Evolutionary conservation across 2,329 filamentous ascomycete genomes (phyloP), one percentile per base, ranked within the genome.

Genomic region (Kalaharituber pfeilii): DNA sequence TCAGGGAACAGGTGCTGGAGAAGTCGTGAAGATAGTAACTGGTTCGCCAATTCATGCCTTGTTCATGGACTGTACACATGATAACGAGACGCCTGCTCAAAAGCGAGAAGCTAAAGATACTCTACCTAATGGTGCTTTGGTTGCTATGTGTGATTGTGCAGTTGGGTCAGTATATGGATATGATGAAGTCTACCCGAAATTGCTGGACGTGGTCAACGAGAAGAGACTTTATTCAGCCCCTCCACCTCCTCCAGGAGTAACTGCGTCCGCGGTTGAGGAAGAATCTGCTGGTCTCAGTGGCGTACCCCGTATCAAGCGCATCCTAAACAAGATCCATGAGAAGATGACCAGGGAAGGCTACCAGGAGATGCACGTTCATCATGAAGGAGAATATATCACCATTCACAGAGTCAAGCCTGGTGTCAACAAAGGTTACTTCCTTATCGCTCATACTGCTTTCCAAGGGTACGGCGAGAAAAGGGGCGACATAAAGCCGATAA

Each of bases 31-130:
- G 4, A 60, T 66, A 11, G 88, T 98, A 68, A 85, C 86, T 61
- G 81, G 84, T n/a, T 84, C 80, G 2, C 86, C 88, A 3, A 83
- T 96, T 0, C 88, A 94, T 61, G 91, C 89, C 0, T 72, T 98
- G 1, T 95, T 98, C 69, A 96, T 96, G 87, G 93, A 98, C 67
- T 98, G 93, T 69, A 98, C 93, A 0, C 91, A 98, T 67, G 91
- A 98, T 70, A 98, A 98, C 63, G 89, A 98, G 70, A 84, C 86
- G 1, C 91, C 91, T 0, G 86, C 89, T 0, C 89, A 98, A 69
- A 95, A 95, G 69, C 78, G 93, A 39, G 88, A 95, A 67, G 88
- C 88, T 51, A 79, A 87, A 56, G 93, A 98, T 66, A 96, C 91
- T 0, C 74, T 98, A 8, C 85, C 93, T 6, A 96, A 93, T 65